These are phyloP conservation scores for Pestalotiopsis sp. DNA, from an alignment of 2,329 filamentous ascomycete genomes.

Conservation along the genomic window DNA sequence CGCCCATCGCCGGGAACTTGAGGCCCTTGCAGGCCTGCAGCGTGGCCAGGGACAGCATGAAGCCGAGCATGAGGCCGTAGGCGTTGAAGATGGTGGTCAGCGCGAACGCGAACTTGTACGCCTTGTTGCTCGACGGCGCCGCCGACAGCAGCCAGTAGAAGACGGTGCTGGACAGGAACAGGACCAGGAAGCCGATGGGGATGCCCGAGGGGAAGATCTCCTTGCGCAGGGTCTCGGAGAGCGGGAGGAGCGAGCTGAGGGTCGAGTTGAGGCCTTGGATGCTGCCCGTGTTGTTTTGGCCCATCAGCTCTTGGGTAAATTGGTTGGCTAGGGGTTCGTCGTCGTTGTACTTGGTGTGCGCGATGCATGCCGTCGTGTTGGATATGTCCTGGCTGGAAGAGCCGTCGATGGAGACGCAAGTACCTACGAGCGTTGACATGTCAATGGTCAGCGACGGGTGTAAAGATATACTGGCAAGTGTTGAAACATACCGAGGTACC, in stretches of 20 bases:
- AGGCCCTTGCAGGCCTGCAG: not conserved
- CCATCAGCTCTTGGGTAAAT: not conserved
- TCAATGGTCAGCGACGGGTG: not conserved
- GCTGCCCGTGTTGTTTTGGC: not conserved
- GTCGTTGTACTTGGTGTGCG: not conserved
- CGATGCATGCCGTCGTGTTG: not conserved
- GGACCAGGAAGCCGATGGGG: not conserved
- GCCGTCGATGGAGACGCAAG: not conserved
- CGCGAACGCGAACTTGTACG: not conserved
- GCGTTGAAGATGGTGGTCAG: not conserved
- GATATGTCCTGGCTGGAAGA: not conserved
- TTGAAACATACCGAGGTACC: not conserved
- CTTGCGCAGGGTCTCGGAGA: not conserved
- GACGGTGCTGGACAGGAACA: not conserved
- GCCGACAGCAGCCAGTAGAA: not conserved
- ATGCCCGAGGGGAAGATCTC: not conserved
- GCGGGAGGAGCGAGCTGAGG: not conserved
- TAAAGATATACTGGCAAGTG: too few species aligned
- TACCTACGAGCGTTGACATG: not conserved
- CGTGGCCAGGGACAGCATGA: not conserved
- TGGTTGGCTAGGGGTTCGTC: not conserved
- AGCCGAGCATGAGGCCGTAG: conserved; percentile 4
- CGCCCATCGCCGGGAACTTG: not conserved
- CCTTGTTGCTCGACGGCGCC: not conserved
- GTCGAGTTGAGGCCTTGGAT: not conserved